Evolutionary conservation across 164 flowering plant species (phyloP).

Genomic region (Saururus chinensis): DNA sequence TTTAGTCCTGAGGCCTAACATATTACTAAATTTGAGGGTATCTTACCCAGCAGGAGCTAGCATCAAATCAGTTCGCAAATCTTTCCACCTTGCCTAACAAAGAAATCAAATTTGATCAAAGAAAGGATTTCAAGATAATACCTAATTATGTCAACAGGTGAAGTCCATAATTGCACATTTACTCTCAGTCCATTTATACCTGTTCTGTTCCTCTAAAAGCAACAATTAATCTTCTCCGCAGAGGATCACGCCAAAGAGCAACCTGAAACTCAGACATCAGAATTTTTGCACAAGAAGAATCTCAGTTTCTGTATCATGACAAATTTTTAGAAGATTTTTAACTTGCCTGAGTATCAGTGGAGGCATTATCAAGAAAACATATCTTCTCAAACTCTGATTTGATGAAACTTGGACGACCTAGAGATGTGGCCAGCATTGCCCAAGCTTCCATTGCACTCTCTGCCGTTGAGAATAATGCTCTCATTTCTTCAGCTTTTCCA

Average conservation of each 20-base stretch:
- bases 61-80: slow-evolving; percentile 87
- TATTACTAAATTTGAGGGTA: not conserved
- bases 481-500: slow-evolving; percentile 77
- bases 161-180: too few species aligned
- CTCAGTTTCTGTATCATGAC: not conserved
- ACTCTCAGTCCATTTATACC: slow-evolving; percentile 20
- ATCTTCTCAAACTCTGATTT: slow-evolving; percentile 97
- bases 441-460: slow-evolving; percentile 99
- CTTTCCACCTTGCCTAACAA: slow-evolving; percentile 85
- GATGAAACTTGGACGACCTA: slow-evolving; percentile 90
- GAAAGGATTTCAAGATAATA: not conserved
- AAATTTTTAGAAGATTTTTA: not conserved
- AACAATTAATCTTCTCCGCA: slow-evolving; percentile 61
- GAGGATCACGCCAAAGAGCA: slow-evolving; percentile 89
- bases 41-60: slow-evolving; percentile 83
- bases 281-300: not conserved
- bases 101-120: slow-evolving; percentile 3
- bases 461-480: slow-evolving; percentile 68
- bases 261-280: slow-evolving; percentile 36
- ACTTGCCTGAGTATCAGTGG: slow-evolving; percentile 87
- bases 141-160: not conserved
- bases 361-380: slow-evolving; percentile 75
- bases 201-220: slow-evolving; percentile 99
- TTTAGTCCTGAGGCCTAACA: not conserved
- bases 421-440: slow-evolving; percentile 94